These are phyloP conservation scores for Syzygium malaccense DNA, from an alignment of 441 rosid genomes.

Conservation along the genomic window DNA sequence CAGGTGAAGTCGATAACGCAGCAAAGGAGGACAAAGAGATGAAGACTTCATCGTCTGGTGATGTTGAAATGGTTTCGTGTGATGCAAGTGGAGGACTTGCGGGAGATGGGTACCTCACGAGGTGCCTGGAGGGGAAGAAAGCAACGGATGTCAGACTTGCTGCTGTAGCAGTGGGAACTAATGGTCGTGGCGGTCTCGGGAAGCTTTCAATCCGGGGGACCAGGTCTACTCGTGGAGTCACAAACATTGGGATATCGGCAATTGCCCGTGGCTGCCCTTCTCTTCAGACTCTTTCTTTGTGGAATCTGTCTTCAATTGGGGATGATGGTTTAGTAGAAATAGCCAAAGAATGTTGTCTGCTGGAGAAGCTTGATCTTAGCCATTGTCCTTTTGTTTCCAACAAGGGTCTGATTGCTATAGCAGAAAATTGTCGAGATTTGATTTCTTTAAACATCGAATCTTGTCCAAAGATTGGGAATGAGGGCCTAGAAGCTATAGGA, in stretches of 20 bases:
- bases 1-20: slow-evolving; percentile 5
- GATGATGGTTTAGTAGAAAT: slow-evolving; percentile 65
- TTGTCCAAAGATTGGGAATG: slow-evolving; percentile 68
- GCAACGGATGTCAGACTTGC: slow-evolving; percentile 85
- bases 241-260: slow-evolving; percentile 57
- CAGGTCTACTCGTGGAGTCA: slow-evolving; percentile 46
- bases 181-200: slow-evolving; percentile 71
- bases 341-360: slow-evolving; percentile 55
- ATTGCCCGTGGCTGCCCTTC: slow-evolving; percentile 81
- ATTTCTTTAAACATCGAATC: slow-evolving; percentile 56
- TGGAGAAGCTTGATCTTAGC: slow-evolving; percentile 84
- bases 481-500: slow-evolving; percentile 73
- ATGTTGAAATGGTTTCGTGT: slow-evolving; percentile 29
- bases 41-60: slow-evolving; percentile 11
- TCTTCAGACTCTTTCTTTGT: slow-evolving; percentile 66
- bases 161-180: slow-evolving; percentile 77
- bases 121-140: slow-evolving; percentile 81
- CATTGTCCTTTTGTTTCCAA: slow-evolving; percentile 70
- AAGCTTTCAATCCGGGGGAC: slow-evolving; percentile 81
- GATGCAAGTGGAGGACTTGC: slow-evolving; percentile 27
- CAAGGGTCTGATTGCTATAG: slow-evolving; percentile 61
- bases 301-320: slow-evolving; percentile 64
- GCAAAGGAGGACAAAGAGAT: not conserved
- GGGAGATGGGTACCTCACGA: slow-evolving; percentile 54
- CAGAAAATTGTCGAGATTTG: slow-evolving; percentile 61